A percentile compares a stretch with the other conserved stretches of the same genome.
These are phyloP conservation scores for Tolypocladium tundrense DNA, from an alignment of 2,329 filamentous ascomycete species.

Conservation along the genomic window DNA sequence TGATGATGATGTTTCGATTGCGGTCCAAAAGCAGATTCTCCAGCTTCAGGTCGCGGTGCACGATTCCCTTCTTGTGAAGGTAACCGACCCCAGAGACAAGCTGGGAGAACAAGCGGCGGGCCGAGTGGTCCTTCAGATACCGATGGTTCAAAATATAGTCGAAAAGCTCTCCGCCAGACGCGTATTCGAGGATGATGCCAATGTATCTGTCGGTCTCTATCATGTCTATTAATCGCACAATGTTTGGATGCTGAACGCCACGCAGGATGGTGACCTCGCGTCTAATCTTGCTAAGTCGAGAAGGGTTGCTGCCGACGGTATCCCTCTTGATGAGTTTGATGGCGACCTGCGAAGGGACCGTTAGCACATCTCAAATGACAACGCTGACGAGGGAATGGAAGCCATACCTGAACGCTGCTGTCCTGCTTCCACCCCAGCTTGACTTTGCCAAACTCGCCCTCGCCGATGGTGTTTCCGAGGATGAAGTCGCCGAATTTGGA, in stretches of 20 bases:
- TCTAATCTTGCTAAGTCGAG: constrained; percentile 89
- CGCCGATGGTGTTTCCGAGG: constrained; percentile 87
- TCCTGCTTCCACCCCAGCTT: constrained; percentile 98
- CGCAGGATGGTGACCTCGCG: constrained; percentile 88
- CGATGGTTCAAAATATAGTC: constrained; percentile 97
- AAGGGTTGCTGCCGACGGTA: constrained; percentile 77
- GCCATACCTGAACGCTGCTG: constrained; percentile 65
- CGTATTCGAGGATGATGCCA: constrained; percentile 96
- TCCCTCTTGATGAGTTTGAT: constrained; percentile 97
- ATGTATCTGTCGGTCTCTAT: constrained; percentile 96
- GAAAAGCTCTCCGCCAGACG: constrained; percentile 93
- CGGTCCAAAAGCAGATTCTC: constrained; percentile 92
- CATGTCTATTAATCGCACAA: constrained; percentile 95
- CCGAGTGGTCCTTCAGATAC: constrained; percentile 88
- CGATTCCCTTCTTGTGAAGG: constrained; percentile 96
- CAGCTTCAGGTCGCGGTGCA: constrained; percentile 91
- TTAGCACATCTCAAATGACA: constrained; percentile 4
- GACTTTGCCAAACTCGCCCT: constrained; percentile 98
- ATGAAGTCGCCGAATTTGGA: constrained; percentile 94
- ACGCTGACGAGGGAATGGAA: neutral
- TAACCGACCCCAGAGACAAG: constrained; percentile 95
- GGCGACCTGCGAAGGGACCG: constrained; percentile 54
- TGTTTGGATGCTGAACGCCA: constrained; percentile 87
- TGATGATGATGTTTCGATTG: constrained; percentile 98
- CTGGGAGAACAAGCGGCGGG: constrained; percentile 86